These are phyloP conservation scores for Pezicula carpinea DNA, from an alignment of 2,329 filamentous ascomycete species.

Conservation along the genomic window DNA sequence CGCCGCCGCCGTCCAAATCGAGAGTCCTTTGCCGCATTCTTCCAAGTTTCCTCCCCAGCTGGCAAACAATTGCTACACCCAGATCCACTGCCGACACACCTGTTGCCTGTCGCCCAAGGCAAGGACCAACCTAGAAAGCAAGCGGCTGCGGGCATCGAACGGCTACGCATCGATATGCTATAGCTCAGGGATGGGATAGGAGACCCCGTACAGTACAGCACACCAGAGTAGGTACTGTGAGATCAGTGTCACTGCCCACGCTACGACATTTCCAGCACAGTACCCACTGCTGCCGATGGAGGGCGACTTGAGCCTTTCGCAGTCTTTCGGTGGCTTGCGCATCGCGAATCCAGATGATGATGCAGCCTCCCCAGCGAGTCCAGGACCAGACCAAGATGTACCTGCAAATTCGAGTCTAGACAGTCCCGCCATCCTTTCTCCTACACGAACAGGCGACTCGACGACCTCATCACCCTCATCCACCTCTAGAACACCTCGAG, in stretches of 20 bases:
- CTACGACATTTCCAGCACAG: conserved; percentile 5
- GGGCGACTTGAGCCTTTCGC: conserved; percentile 86
- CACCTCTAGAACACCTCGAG: conserved; percentile 19
- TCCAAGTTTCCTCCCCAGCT: not conserved
- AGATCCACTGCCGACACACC: not conserved
- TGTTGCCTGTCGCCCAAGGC: not conserved
- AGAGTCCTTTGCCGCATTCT: not conserved
- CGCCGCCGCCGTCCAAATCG: not conserved
- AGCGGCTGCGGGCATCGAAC: not conserved
- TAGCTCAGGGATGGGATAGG: conserved; percentile 1
- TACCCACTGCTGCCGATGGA: conserved; percentile 56
- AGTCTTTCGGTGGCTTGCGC: conserved; percentile 86
- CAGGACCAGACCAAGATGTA: conserved; percentile 22
- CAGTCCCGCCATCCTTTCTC: conserved; percentile 5
- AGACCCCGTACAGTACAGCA: not conserved
- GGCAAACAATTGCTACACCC: not conserved
- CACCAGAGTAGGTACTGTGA: not conserved
- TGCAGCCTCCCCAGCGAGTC: conserved; percentile 16
- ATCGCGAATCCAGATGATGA: conserved; percentile 91
- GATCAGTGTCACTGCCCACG: not conserved
- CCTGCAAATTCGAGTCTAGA: conserved; percentile 19
- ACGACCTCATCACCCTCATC: conserved; percentile 12
- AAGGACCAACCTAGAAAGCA: not conserved
- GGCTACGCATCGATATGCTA: not conserved
- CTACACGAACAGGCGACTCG: conserved; percentile 10